Percentiles rank a stretch among this genome's conserved stretches.
Conservation (phyloP, 768 basidiomycete genomes). For the Tubosaeta sp. region DNA sequence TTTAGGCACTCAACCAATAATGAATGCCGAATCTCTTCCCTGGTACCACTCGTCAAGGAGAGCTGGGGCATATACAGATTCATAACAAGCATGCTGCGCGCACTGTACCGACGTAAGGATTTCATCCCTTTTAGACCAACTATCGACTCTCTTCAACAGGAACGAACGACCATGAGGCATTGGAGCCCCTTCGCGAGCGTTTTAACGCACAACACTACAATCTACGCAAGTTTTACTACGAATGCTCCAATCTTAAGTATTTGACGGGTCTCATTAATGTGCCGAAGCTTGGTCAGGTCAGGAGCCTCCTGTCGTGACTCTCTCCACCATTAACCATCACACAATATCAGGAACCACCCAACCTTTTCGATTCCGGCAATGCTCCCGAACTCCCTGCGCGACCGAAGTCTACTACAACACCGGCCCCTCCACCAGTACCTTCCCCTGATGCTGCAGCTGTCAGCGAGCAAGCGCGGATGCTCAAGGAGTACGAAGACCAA, state of each 20-base stretch:
- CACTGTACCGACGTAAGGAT: slow-evolving; percentile 85
- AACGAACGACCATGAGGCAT: slow-evolving; percentile 82
- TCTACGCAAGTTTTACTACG: slow-evolving; percentile 97
- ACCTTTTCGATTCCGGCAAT: slow-evolving; percentile 75
- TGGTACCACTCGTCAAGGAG: slow-evolving; percentile 97
- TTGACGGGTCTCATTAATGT: slow-evolving; percentile 97
- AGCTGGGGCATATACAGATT: slow-evolving; percentile 99
- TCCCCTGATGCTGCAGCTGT: slow-evolving; percentile 67
- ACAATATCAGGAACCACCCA: slow-evolving; percentile 82
- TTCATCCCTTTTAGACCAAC: neutral
- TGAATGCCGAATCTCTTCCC: slow-evolving; percentile 92
- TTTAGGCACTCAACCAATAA: slow-evolving; percentile 91
- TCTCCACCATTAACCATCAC: neutral
- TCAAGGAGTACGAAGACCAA: slow-evolving; percentile 95
- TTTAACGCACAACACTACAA: slow-evolving; percentile 90
- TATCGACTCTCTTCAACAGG: slow-evolving; percentile 43
- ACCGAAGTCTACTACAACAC: slow-evolving; percentile 50
- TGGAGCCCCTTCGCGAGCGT: slow-evolving; percentile 84
- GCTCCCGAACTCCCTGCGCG: slow-evolving; percentile 87
- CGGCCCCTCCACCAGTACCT: slow-evolving; percentile 71
- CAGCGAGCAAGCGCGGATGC: slow-evolving; percentile 87
- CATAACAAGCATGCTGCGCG: slow-evolving; percentile 97
- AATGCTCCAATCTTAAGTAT: slow-evolving; percentile 98
- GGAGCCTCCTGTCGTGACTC: neutral
- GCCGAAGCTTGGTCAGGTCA: slow-evolving; percentile 89